Percentiles rank a stretch among this genome's conserved stretches.
Conservation (phyloP, 2,329 filamentous ascomycete species). For the Pseudogymnoascus sp. region DNA sequence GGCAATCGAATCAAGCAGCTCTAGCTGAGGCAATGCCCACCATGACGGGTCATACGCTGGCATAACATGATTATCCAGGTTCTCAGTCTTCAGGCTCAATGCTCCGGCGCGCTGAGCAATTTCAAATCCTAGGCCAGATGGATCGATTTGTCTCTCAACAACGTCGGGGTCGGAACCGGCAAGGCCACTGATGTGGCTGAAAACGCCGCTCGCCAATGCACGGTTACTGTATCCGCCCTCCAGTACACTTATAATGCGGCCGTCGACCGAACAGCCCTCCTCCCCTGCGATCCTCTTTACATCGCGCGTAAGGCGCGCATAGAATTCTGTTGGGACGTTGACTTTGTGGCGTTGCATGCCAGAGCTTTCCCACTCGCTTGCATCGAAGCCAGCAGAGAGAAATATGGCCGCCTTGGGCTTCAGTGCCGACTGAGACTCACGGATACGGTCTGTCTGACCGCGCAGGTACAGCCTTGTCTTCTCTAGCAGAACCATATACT, state of each 20-base stretch:
- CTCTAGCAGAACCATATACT: slow-evolving; percentile 69
- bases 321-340: slow-evolving; percentile 95
- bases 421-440: slow-evolving; percentile 47
- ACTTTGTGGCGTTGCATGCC: slow-evolving; percentile 96
- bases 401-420: slow-evolving; percentile 82
- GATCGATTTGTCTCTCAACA: slow-evolving; percentile 31
- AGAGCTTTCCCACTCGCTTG: slow-evolving; percentile 84
- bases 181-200: slow-evolving; percentile 85
- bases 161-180: slow-evolving; percentile 45
- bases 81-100: slow-evolving; percentile 25
- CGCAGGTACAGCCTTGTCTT: slow-evolving; percentile 76
- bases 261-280: slow-evolving; percentile 68
- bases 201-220: slow-evolving; percentile 76
- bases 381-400: slow-evolving; percentile 92
- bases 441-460: slow-evolving; percentile 61
- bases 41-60: slow-evolving; percentile 59
- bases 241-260: slow-evolving; percentile 83
- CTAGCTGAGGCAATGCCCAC: slow-evolving; percentile 62
- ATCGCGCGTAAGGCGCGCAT: slow-evolving; percentile 82
- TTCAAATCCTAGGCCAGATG: slow-evolving; percentile 47
- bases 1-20: slow-evolving; percentile 59
- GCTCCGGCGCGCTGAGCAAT: slow-evolving; percentile 48
- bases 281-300: slow-evolving; percentile 77
- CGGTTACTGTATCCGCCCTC: slow-evolving; percentile 96
- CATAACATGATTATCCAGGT: slow-evolving; percentile 10